Evolutionary conservation across 192 early-diverging fungal genomes (phyloP), one percentile per base, ranked within the genome.

Genomic region (Coemansia sp.): DNA sequence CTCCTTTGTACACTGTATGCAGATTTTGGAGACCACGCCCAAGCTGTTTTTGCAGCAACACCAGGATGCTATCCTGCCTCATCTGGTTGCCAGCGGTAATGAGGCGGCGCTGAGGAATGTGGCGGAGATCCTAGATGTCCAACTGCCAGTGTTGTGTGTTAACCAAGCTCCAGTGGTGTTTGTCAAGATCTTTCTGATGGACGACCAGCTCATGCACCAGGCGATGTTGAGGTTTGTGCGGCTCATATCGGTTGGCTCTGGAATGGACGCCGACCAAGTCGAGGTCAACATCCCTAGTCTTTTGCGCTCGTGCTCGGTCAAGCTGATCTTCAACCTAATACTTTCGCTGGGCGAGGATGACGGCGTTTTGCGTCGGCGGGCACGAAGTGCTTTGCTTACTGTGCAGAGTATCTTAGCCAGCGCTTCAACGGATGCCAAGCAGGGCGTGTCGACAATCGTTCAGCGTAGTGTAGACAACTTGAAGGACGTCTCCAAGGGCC

Each of bases 131-230:
- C 24, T 80, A 18, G 70, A 72, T 41, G 66, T 71, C 3, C 75
- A 61, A 16, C 65, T 85, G 52, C 79, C 83, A 0, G 83, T 85
- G 11, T 69, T 85, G 15, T 85, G 83, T 29, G 76, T 85, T 29
- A 78, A 85, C 52, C 79, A 81, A 18, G 79, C 79, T 2, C 79
- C 78, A 0, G 70, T 66, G 12, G 72, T 85, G 12, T 85, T 85
- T 55, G 72, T 74, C 44, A 77, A 69, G 39, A 85, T 85, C 5
- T 85, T 85, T 31, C 46, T 85, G 47, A 78, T 85, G 67, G 83
- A 85, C 68, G 83, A 85, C 57, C 79, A 81, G 83, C 79, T 71
- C 12, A 85, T 85, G 83, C 75, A 78, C 33, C 64, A 78, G 61
- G 83, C 72, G 0, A 74, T 85, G 73, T 33, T 61, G 41, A 70